phyloP scores from a whole-genome alignment of 129 eudicot genomes.

The Centaurea solstitialis region DNA sequence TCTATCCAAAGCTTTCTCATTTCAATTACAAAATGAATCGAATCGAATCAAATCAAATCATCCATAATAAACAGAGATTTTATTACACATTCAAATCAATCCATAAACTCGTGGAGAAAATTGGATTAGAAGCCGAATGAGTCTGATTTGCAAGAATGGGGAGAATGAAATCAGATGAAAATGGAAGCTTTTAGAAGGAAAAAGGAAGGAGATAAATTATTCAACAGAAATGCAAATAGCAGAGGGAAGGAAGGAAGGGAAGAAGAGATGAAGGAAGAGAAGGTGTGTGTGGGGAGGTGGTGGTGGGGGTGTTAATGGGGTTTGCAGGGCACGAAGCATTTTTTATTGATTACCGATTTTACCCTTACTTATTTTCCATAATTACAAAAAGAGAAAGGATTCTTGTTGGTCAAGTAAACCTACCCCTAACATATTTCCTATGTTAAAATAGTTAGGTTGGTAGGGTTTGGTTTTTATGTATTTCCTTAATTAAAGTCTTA shows the following conservation, averaged over 20 bases:
- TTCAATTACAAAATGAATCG: slow-evolving; percentile 25
- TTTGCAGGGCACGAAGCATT: slow-evolving; percentile 14
- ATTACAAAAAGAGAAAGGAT: no score
- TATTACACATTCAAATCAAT: not conserved
- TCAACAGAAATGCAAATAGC: slow-evolving; percentile 14
- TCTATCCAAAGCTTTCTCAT: slow-evolving; percentile 9
- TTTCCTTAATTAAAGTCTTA: no score
- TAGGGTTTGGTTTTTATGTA: no score
- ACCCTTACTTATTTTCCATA: not conserved
- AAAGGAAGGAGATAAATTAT: slow-evolving; percentile 6
- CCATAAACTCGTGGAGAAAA: slow-evolving; percentile 7
- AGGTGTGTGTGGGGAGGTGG: not conserved
- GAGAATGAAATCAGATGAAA: slow-evolving; percentile 2
- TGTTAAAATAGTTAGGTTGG: no score
- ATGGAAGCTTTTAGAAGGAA: not conserved
- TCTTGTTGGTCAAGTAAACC: no score
- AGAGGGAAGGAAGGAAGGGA: not conserved
- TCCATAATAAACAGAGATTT: slow-evolving; percentile 1
- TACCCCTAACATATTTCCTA: no score
- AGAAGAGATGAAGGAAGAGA: slow-evolving; percentile 13
- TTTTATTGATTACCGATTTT: not conserved
- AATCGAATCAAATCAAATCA: not conserved
- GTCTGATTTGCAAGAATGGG: not conserved
- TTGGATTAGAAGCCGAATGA: not conserved
- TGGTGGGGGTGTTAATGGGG: not conserved